phyloP scores from a whole-genome alignment of 2,329 filamentous ascomycete species.

The Pseudogymnoascus sp. region DNA sequence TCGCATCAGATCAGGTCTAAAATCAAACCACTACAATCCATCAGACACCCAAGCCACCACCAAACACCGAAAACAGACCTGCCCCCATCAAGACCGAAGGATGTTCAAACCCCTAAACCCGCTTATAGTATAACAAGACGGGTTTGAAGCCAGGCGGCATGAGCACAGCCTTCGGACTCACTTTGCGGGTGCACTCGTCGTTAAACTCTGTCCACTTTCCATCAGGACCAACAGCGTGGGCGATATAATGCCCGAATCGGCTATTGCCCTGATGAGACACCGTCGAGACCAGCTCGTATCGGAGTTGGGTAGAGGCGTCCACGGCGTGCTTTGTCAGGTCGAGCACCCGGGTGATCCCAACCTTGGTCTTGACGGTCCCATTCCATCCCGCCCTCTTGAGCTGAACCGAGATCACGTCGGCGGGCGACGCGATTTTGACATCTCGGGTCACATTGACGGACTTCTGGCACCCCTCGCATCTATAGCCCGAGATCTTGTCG shows the following conservation, averaged over 20 bases:
- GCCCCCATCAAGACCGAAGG: background rate
- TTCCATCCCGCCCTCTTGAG: conserved; percentile 24
- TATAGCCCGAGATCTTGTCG: conserved; percentile 21
- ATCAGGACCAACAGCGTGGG: conserved; percentile 14
- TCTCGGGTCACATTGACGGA: conserved; percentile 12
- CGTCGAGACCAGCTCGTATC: conserved; percentile 26
- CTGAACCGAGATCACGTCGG: conserved; percentile 24
- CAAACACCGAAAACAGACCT: background rate
- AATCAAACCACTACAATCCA: background rate
- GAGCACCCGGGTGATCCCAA: conserved; percentile 18
- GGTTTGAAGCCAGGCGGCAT: conserved; percentile 2
- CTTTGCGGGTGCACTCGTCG: conserved; percentile 11
- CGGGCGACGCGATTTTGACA: conserved; percentile 19
- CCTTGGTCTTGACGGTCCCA: conserved; percentile 14
- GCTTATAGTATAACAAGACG: conserved; percentile 3
- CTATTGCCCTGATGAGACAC: conserved; percentile 23
- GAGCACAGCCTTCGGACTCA: background rate
- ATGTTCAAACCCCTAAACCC: background rate
- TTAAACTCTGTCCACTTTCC: conserved; percentile 18
- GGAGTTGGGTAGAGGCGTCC: conserved; percentile 11
- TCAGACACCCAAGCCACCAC: background rate
- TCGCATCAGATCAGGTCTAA: background rate
- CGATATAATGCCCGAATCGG: conserved; percentile 19
- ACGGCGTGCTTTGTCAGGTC: conserved; percentile 21
- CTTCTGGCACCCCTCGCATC: conserved; percentile 22